A percentile compares a stretch with the other conserved stretches of the same genome.
Conservation (phyloP, 306 rosid genomes). For the Psophocarpus tetragonolobus region DNA sequence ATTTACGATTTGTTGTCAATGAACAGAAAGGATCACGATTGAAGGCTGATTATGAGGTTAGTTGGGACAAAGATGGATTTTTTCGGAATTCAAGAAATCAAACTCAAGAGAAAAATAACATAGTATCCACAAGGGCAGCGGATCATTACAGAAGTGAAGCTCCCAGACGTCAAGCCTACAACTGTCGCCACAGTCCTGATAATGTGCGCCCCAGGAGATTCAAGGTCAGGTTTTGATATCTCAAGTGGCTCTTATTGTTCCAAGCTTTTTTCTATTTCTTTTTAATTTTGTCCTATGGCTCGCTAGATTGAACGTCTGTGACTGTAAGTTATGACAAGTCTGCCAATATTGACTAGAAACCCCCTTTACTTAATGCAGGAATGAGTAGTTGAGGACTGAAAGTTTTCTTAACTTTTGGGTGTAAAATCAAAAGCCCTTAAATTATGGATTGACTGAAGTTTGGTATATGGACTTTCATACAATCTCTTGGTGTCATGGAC, state of each 20-base stretch:
- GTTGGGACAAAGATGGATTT: constrained; percentile 76
- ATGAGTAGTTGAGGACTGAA: constrained; percentile 40
- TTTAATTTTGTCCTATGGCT: constrained; percentile 6
- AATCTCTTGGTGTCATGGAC: constrained; percentile 11
- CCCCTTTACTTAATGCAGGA: constrained; percentile 53
- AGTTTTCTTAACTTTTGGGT: background rate
- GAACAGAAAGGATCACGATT: constrained; percentile 80
- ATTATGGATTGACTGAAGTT: constrained; percentile 26
- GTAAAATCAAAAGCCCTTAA: background rate
- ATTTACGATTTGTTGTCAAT: constrained; percentile 26
- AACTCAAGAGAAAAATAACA: constrained; percentile 41
- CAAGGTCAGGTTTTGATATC: constrained; percentile 57
- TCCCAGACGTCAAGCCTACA: constrained; percentile 57
- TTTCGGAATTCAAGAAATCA: constrained; percentile 57
- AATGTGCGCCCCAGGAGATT: constrained; percentile 72
- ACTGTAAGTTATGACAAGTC: background rate
- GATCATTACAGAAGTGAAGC: constrained; percentile 68
- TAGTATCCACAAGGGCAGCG: constrained; percentile 35
- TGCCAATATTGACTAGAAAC: constrained; percentile 29
- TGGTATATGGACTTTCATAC: background rate
- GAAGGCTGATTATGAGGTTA: constrained; percentile 82
- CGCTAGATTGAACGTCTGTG: background rate
- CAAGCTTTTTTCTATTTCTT: background rate
- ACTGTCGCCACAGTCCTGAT: constrained; percentile 60
- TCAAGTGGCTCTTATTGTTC: background rate